Evolutionary conservation across 345 rosid species (phyloP).

Genomic region (Melaleuca alternifolia): DNA sequence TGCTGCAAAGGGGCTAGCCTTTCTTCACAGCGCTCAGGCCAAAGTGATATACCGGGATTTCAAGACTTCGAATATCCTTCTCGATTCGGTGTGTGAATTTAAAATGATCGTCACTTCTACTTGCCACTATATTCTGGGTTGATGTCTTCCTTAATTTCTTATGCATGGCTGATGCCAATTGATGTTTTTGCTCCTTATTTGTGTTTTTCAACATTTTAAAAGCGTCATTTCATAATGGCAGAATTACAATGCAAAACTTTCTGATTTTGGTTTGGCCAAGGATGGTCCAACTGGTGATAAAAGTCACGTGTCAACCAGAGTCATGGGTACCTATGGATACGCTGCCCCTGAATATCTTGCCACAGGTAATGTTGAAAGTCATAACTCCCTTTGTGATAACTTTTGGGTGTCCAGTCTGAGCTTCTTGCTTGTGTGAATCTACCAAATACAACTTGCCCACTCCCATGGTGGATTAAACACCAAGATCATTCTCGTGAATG

Average conservation of each 20-base stretch:
- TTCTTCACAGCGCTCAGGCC: conserved; percentile 52
- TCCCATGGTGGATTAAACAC: neutral
- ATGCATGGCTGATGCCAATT: neutral
- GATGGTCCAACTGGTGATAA: conserved; percentile 76
- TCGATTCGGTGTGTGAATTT: conserved; percentile 41
- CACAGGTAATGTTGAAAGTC: conserved; percentile 29
- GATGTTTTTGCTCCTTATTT: neutral
- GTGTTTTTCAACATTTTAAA: neutral
- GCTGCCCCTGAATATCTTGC: conserved; percentile 82
- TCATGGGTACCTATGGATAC: conserved; percentile 69
- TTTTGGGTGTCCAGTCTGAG: neutral
- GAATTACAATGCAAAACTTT: conserved; percentile 66
- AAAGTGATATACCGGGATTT: conserved; percentile 65
- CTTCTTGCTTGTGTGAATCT: neutral
- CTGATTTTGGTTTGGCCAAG: conserved; percentile 77
- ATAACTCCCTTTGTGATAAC: neutral
- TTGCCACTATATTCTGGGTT: neutral
- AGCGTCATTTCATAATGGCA: conserved; percentile 7
- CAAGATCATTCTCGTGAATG: neutral
- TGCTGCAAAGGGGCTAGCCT: conserved; percentile 77
- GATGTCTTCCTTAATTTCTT: neutral
- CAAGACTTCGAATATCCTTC: conserved; percentile 62
- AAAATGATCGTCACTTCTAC: neutral
- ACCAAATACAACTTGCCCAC: neutral
- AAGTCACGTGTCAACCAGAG: conserved; percentile 65